Base-by-base conservation (phyloP, 106 monocot genomes). In the Allium fistulosum region DNA sequence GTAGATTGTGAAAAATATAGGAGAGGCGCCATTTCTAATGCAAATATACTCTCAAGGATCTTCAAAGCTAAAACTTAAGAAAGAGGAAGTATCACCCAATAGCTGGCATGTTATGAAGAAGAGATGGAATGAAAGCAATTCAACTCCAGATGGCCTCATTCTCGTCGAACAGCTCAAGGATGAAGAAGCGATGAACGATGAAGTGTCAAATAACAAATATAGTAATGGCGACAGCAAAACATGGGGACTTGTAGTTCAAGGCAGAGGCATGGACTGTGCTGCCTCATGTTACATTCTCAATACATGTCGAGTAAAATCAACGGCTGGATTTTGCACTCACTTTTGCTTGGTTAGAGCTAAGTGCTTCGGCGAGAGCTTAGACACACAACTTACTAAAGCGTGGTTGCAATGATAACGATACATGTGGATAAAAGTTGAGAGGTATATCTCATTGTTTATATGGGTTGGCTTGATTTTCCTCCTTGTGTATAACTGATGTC, bases 221-320 rank as follows among this genome's bases (percentile, higher is more conserved):
- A 62, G 26, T 9, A 45, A 46, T 37, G 28, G 62, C 7, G 10
- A 46, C 10, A 69, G 57, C 56, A 18, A 46, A 10, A 69, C 45
- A 53, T 90, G 84, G 87, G 94, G 94, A 0, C 17, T 94, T 45
- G 70, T 87, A 7, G 78, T 87, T 9, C 94, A 94, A 57, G 90
- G 87, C n/a, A 53, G 83, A 26, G 85, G 90, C 45, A 65, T 71
- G 69, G 83, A 85, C 6, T 75, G 79, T 65, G 72, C 76, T 10
- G 71, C 87, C 0, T 85, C 87, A 0, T 90, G 90, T 69, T 94
- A 90, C 72, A 77, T 94, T 9, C 84, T 94, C 15, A 72, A 82
- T 58, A 94, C 94, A 2, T 81, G 76, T 71, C 65, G 85, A 10
- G 90, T 90, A 8, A 51, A 45, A n/a, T 90, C 90, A 8, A 16